Percentiles rank a stretch among this genome's conserved stretches.
These are phyloP conservation scores for Diaporthe citrichinensis DNA, from an alignment of 2,329 filamentous ascomycete species.

Conservation along the genomic window DNA sequence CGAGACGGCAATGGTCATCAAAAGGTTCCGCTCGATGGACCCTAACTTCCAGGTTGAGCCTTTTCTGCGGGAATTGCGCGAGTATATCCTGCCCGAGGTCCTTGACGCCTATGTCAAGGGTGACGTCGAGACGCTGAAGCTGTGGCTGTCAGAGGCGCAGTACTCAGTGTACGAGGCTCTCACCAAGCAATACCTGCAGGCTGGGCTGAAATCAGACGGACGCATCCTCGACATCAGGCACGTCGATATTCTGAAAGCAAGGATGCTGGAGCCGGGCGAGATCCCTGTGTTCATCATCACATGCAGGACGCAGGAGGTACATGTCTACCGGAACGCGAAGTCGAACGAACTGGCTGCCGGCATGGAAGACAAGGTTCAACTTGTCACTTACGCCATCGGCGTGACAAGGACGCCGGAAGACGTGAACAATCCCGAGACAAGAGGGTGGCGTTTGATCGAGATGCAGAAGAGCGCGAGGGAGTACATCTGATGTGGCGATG, in stretches of 20 bases:
- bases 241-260: conserved; percentile 87
- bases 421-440: conserved; percentile 95
- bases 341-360: conserved; percentile 90
- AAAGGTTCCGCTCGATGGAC: conserved; percentile 97
- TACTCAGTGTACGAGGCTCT: conserved; percentile 98
- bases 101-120: conserved; percentile 98
- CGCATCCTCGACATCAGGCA: conserved; percentile 95
- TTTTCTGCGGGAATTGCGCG: conserved; percentile 94
- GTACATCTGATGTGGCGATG: conserved; percentile 65
- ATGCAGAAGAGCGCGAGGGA: conserved; percentile 98
- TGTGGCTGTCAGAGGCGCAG: conserved; percentile 97
- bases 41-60: conserved; percentile 94
- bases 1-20: conserved; percentile 97
- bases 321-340: conserved; percentile 96
- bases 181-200: conserved; percentile 94
- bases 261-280: conserved; percentile 87
- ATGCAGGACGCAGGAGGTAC: conserved; percentile 96
- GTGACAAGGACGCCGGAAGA: conserved; percentile 95
- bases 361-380: conserved; percentile 98
- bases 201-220: conserved; percentile 93
- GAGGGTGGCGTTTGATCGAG: conserved; percentile 97
- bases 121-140: conserved; percentile 88
- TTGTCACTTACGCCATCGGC: conserved; percentile 98
- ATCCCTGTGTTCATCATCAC: conserved; percentile 98
- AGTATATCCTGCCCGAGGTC: conserved; percentile 98